Conservation (phyloP, 768 basidiomycete genomes). For the Mrakia frigida region DNA sequence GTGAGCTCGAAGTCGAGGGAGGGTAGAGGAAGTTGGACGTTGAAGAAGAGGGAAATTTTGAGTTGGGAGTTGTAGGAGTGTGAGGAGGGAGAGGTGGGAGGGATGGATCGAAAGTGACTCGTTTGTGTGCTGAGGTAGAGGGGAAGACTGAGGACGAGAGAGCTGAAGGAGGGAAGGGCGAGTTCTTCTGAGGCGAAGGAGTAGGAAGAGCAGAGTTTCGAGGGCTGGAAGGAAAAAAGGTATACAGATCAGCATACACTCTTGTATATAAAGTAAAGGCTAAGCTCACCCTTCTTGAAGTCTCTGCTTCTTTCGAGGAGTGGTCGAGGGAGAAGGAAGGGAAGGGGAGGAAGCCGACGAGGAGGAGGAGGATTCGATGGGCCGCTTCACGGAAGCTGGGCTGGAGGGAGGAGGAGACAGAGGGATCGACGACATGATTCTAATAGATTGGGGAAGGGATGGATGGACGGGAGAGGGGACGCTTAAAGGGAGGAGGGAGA, state of each 20-base stretch:
- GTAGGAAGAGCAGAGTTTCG: background rate
- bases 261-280: background rate
- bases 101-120: constrained; percentile 8
- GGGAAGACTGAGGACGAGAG: background rate
- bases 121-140: background rate
- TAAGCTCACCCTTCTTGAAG: background rate
- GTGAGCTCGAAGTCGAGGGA: background rate
- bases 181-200: constrained; percentile 7
- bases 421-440: background rate
- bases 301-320: background rate
- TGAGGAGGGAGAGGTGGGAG: background rate
- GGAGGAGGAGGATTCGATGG: background rate
- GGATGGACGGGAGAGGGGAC: background rate
- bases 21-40: background rate
- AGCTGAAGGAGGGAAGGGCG: constrained; percentile 12
- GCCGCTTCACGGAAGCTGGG: background rate
- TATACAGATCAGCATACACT: background rate
- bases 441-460: background rate
- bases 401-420: background rate
- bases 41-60: too few relatives aligned
- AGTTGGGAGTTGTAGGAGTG: background rate
- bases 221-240: background rate
- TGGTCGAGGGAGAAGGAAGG: background rate
- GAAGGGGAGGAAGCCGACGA: background rate
- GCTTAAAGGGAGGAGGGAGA: background rate